Evolutionary conservation across 805 yeast genomes (phyloP), one percentile per base, ranked within the genome.

Genomic region (Hanseniaspora vineae): DNA sequence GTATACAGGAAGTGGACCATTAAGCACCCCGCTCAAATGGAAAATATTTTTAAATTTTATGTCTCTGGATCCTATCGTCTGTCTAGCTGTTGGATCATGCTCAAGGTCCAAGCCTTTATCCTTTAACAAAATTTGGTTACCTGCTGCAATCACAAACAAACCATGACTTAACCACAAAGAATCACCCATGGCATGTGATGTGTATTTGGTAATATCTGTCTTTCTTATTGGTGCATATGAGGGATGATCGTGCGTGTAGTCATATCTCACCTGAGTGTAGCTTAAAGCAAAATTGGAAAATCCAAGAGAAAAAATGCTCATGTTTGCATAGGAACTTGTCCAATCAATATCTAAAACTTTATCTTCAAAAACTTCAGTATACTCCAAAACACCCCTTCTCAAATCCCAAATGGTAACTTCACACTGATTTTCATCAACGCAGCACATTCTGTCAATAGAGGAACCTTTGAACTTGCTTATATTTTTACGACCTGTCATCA

Each of bases 1-100:
- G 55, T 85, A 89, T 0, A 87, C 66, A 0, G 97, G 96, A 14
- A 90, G 62, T 0, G 94, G 92, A 32, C 97, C 97, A 65, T 89
- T 89, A 48, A 89, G 65, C 4, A 88, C 80, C 14, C 85, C 68
- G 45, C 82, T 84, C 49, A 89, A 69, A 54, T 81, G 83, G 50
- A 84, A 73, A 2, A 89, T 73, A 57, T 64, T 70, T 57, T 70
- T 70, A 1, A 71, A 66, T 11, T 78, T 68, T 40, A 79, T 78
- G 50, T 70, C 74, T 50, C 80, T 67, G 0, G 84, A 69, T 0
- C 83, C 82, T 44, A 81, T 70, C 1, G 81, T 75, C 48, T 68
- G 65, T 32, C 69, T 66, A 2, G 82, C 75, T 44, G 75, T 66
- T 14, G 66, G 65, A 56, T 80, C 84, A 15, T 65, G 58, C 8